A percentile compares a stretch with the other conserved stretches of the same genome.
Conservation (phyloP, 306 rosid species). For the Cucumis cinereus region DNA sequence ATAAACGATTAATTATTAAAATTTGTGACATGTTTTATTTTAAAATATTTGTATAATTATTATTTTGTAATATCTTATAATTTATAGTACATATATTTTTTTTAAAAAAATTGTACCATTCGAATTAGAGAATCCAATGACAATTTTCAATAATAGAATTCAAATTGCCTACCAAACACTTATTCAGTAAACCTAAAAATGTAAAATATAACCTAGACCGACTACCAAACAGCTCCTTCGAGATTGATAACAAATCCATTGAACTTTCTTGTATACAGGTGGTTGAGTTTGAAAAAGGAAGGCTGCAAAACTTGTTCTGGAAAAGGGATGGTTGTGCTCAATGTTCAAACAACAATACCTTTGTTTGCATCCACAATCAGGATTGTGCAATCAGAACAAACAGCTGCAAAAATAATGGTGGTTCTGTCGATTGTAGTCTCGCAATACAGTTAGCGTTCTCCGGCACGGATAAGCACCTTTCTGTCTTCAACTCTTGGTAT, state of each 20-base stretch:
- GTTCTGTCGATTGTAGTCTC: constrained; percentile 74
- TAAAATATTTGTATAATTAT: too few relatives aligned
- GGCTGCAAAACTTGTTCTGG: constrained; percentile 81
- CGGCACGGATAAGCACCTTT: constrained; percentile 81
- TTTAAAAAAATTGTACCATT: too few relatives aligned
- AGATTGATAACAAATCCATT: neutral
- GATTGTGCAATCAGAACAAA: constrained; percentile 62
- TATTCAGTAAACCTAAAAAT: too few relatives aligned
- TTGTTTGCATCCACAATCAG: constrained; percentile 74
- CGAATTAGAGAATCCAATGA: too few relatives aligned
- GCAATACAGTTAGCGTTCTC: constrained; percentile 89
- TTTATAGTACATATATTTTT: too few relatives aligned
- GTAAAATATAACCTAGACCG: too few relatives aligned
- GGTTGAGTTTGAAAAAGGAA: constrained; percentile 77
- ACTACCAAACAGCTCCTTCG: neutral
- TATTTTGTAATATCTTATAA: too few relatives aligned
- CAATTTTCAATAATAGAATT: too few relatives aligned
- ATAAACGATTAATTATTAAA: too few relatives aligned
- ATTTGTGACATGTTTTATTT: too few relatives aligned
- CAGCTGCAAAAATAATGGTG: constrained; percentile 50
- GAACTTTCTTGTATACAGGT: constrained; percentile 24
- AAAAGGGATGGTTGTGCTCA: constrained; percentile 68
- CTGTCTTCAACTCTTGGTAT: constrained; percentile 90
- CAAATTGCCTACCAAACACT: too few relatives aligned
- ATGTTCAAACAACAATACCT: constrained; percentile 42